Conservation (phyloP, 805 yeast genomes). For the Saccharomycopsis sp. region DNA sequence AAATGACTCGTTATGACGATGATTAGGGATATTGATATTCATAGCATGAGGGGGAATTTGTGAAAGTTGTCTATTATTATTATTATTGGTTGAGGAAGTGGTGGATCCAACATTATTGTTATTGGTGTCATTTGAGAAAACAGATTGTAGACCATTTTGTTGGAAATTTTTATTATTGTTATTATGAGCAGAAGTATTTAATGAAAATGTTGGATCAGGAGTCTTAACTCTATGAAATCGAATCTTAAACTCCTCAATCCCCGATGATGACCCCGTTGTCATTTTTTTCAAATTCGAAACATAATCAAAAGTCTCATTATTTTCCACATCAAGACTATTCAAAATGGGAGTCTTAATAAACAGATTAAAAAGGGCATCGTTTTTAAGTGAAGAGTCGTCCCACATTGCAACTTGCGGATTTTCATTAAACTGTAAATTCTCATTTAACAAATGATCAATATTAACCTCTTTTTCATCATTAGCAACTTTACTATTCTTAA, state of each 20-base stretch:
- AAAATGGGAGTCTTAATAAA: constrained; percentile 17
- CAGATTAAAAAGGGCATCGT: constrained; percentile 11
- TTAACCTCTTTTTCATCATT: background rate
- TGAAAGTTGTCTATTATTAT: too few relatives aligned
- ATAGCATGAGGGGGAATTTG: background rate
- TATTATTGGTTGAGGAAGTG: background rate
- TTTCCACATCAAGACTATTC: background rate
- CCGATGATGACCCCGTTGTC: background rate
- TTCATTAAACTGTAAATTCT: background rate
- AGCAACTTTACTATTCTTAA: background rate
- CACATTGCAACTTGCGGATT: background rate
- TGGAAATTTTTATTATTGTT: background rate
- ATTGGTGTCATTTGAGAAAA: background rate
- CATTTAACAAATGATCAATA: background rate
- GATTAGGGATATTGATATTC: too few relatives aligned
- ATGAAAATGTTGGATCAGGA: too few relatives aligned
- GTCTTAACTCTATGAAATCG: too few relatives aligned
- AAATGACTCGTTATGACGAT: constrained; percentile 23
- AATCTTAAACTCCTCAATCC: background rate
- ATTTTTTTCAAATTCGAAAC: constrained; percentile 14
- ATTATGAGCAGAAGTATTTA: too few relatives aligned
- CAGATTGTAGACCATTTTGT: background rate
- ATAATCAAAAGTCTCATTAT: background rate
- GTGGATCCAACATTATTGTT: background rate
- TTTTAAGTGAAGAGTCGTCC: too few relatives aligned